Evolutionary conservation across 306 rosid species (phyloP).

Genomic region (Glycine tomentella): DNA sequence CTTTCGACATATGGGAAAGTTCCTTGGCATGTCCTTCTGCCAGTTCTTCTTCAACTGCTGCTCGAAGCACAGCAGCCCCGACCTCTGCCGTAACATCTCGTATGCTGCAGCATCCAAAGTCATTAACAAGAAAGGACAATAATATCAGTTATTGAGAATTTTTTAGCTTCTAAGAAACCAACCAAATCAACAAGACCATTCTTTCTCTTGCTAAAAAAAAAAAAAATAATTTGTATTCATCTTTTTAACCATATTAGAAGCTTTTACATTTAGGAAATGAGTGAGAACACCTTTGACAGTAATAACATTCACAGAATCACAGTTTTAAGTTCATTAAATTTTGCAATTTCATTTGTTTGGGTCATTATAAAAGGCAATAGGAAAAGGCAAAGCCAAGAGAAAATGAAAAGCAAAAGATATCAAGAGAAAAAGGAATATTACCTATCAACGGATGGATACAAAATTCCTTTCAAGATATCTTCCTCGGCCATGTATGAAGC

Average conservation of each 20-base stretch:
- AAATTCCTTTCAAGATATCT: slow-evolving; percentile 72
- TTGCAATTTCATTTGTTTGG: slow-evolving; percentile 18
- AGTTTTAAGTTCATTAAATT: neutral
- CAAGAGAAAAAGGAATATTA: slow-evolving; percentile 51
- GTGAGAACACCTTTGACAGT: neutral
- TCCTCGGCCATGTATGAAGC: slow-evolving; percentile 95
- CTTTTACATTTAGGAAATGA: slow-evolving; percentile 12
- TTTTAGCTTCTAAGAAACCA: slow-evolving; percentile 18
- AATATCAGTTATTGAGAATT: slow-evolving; percentile 22
- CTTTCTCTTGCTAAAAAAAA: neutral
- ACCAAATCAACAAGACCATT: slow-evolving; percentile 30
- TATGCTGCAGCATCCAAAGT: slow-evolving; percentile 64
- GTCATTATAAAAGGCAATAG: slow-evolving; percentile 20
- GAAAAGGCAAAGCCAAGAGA: slow-evolving; percentile 15
- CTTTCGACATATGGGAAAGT: slow-evolving; percentile 81
- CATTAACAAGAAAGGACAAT: slow-evolving; percentile 31
- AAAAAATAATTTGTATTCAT: neutral
- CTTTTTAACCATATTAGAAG: slow-evolving; percentile 16
- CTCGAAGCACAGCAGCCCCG: slow-evolving; percentile 90
- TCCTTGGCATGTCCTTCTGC: slow-evolving; percentile 88
- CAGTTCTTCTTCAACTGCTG: slow-evolving; percentile 80
- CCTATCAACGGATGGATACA: slow-evolving; percentile 87
- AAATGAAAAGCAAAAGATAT: slow-evolving; percentile 25
- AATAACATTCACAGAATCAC: neutral
- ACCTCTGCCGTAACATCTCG: slow-evolving; percentile 88